Base-by-base conservation (phyloP, 2,329 filamentous ascomycete genomes). In the Aspergillus niger region DNA sequence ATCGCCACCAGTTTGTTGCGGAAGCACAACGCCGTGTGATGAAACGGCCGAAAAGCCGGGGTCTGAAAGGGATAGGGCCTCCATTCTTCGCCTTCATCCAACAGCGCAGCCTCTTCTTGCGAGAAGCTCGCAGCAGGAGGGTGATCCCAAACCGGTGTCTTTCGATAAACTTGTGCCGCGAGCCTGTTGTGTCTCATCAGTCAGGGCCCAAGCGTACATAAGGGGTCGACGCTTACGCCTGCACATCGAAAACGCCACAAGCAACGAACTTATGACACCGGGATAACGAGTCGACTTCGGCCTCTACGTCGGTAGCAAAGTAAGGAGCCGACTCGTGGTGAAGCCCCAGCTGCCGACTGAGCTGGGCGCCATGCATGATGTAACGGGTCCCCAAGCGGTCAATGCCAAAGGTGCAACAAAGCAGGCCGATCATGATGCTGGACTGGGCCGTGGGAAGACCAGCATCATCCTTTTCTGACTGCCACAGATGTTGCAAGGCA, bases 381-480 rank as follows among this genome's bases (percentile, higher is more conserved):
- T 69, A 67, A 17, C 59, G 58, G 7, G 67, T 69, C 22, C 67
- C 67, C 22, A 70, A 26, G 26, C 67, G 60, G 48, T 70, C 67
- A 7, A 69, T 41, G 7, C 67, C 67, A 49, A 70, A 69, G 6
- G 67, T 70, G 50, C 67, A 70, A 32, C 64, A 68, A 6, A 70
- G 59, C 5, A 70, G 48, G 8, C 67, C 67, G 11, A 70, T 66
- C 54, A 69, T 24, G 20, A 70, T 67, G 13, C 67, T 65, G 1
- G 65, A 65, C 48, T 69, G 67, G 1, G 63, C 60, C 8, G 67
- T 66, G 2, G 67, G 64, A 1, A 70, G 58, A 24, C 56, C 53
- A 3, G 20, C 10, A 17, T 51, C 53, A 7, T 60, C 52, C 38
- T 66, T 64, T 15, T 67, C 64, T 1, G 54, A 22, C 22, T 61